Evolutionary conservation across 805 yeast genomes (phyloP), one percentile per base, ranked within the genome.

Genomic region (Metschnikowia aberdeeniae): DNA sequence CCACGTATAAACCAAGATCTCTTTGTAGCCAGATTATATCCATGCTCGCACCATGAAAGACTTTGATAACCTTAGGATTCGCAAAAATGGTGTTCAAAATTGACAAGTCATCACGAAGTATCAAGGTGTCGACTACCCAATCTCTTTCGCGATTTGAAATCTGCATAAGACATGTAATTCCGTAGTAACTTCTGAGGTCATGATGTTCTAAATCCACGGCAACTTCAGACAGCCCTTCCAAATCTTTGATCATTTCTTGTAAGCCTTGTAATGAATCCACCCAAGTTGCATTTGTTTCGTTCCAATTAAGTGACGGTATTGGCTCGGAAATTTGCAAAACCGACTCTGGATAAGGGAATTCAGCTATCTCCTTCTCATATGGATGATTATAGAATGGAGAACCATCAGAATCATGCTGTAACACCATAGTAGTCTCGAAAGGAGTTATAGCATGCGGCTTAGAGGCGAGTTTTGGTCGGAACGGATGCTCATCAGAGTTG

Each of bases 191-290:
- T 62, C 97, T 76, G 61, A 78, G 85, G 59, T 90, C 97, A 60
- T 93, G 99, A 64, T 93, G 99, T 60, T 93, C 99, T 49, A 93
- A 76, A 73, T 93, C 99, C 12, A 93, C 84, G 1, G 98, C 99
- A 33, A 93, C 78, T 45, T 80, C 95, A 2, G 71, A 66, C 45
- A 74, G 72, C 3, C 62, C 58, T 42, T 63, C 60, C 36, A 93
- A 69, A 6, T 73, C 76, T 1, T 65, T 60, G 1, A 88, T 52
- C 84, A 93, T 77, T 5, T 59, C 63, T 1, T 66, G 56, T 22
- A 93, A 61, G 20, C 69, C 66, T 19, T 74, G 81, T 0, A 68
- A 64, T 1, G 75, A 72, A 51, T 86, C 89, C 0, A 93, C 86
- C 87, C 93, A 88, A 2, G 69, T 73, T 11, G 92, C 83, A 11